Base-by-base conservation (phyloP, 192 early-diverging fungal species). In the Coemansia sp. region DNA sequence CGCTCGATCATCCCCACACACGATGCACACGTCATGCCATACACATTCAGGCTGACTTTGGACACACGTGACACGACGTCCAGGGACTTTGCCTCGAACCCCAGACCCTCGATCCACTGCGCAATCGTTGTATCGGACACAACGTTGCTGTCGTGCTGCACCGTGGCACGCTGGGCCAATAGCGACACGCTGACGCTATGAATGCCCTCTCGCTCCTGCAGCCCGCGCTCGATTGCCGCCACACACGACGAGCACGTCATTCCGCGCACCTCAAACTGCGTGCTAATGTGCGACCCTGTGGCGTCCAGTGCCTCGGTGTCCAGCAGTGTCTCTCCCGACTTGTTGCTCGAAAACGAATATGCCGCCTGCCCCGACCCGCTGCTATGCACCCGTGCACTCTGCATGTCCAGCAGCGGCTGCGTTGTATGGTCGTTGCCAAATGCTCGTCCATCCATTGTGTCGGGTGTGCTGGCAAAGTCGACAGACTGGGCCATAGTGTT, bases 161-260 rank as follows among this genome's bases (percentile, higher is more conserved):
- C 90, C 11, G 85, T 87, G 0, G 91, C 94, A 2, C 87, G 82
- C 68, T 95, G 93, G 2, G 93, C 88, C 25, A 94, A 78, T 27
- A 98, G 83, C 3, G 91, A 88, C 10, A 98, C 97, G 64, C 88
- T 89, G 61, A 93, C 86, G 3, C 81, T 85, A 5, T 81, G 57
- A 2, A 98, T 82, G 22, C 93, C 94, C 0, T 82, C 74, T 6
- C 82, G 68, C 1, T 66, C 58, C 21, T 70, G 53, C 27, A 97
- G 65, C 5, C 85, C 82, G 17, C 85, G 87, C 82, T 97, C 93
- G 19, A 98, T 90, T 3, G 87, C 80, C 29, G 86, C 86, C 0
- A 98, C 95, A 78, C 97, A 98, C 4, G 90, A 90, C 5, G 95
- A 87, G 80, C 96, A 98, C 31, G 97, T 96, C 97, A 98, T 98